Evolutionary conservation across 257 asterid species (phyloP).

Genomic region (Prunella vulgaris): DNA sequence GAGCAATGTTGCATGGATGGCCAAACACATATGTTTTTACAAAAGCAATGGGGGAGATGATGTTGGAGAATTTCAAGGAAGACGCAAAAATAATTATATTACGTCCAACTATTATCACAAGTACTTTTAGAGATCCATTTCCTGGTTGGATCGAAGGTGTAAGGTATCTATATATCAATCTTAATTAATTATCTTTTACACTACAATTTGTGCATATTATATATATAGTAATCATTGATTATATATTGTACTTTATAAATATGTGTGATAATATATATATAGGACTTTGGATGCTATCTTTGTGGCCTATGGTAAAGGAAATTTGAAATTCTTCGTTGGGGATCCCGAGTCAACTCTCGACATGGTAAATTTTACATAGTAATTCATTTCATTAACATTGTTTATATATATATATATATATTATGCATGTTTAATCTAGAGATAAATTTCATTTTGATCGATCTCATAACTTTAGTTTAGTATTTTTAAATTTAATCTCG

Average conservation of each 20-base stretch:
- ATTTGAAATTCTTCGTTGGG: constrained; percentile 37
- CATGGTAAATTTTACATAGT: constrained; percentile 26
- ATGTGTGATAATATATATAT: constrained; percentile 3
- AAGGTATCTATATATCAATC: constrained; percentile 24
- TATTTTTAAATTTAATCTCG: too few relatives aligned
- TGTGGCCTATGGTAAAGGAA: constrained; percentile 47
- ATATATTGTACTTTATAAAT: background rate
- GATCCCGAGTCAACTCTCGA: constrained; percentile 47
- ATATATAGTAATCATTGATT: too few relatives aligned
- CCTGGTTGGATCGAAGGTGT: constrained; percentile 67
- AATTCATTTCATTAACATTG: background rate
- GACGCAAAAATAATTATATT: constrained; percentile 30
- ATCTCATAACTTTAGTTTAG: too few relatives aligned
- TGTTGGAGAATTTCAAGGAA: constrained; percentile 33
- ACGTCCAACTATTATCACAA: constrained; percentile 60
- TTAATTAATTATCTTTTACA: too few relatives aligned
- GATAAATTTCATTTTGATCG: too few relatives aligned
- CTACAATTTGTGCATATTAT: too few relatives aligned
- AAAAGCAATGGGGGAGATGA: constrained; percentile 75
- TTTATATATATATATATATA: too few relatives aligned
- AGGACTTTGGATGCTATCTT: constrained; percentile 56
- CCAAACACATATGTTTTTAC: constrained; percentile 68
- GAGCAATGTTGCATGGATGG: constrained; percentile 67
- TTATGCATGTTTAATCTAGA: too few relatives aligned
- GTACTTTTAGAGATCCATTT: constrained; percentile 53